Percentiles rank a stretch among this genome's conserved stretches.
phyloP scores from a whole-genome alignment of 2,329 filamentous ascomycete genomes.

The Hymenoscyphus fructigenus region DNA sequence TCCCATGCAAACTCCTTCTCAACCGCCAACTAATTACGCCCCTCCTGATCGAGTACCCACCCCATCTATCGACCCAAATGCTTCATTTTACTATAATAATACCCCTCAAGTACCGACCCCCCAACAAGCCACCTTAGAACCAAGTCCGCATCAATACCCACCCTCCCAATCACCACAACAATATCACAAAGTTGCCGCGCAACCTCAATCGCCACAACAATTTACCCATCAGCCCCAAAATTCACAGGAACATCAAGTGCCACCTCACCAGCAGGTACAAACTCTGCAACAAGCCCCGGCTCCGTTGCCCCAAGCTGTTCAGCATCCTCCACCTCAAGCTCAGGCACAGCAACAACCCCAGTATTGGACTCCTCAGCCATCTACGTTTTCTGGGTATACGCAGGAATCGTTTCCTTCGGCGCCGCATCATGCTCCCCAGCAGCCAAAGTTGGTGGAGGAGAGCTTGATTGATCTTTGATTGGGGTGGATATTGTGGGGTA shows the following conservation, averaged over 20 bases:
- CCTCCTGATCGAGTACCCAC: conserved; percentile 38
- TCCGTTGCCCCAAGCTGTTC: conserved; percentile 30
- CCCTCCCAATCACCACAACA: conserved; percentile 39
- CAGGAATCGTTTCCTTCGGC: conserved; percentile 66
- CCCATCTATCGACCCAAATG: conserved; percentile 50
- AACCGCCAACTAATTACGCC: conserved; percentile 37
- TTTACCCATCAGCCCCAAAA: conserved; percentile 29
- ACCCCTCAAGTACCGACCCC: conserved; percentile 46
- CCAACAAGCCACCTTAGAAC: conserved; percentile 34
- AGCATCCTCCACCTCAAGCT: conserved; percentile 31
- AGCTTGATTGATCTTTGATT: conserved; percentile 73
- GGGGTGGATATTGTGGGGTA: conserved; percentile 61
- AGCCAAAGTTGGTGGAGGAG: conserved; percentile 57
- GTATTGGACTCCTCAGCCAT: conserved; percentile 42
- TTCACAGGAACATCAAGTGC: conserved; percentile 32
- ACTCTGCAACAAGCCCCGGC: conserved; percentile 15
- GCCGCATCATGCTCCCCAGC: conserved; percentile 57
- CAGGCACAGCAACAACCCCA: conserved; percentile 40
- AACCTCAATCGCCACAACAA: conserved; percentile 31
- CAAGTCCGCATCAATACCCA: conserved; percentile 39
- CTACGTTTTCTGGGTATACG: conserved; percentile 50
- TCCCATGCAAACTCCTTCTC: conserved; percentile 29
- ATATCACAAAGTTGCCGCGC: conserved; percentile 26
- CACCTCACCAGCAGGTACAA: conserved; percentile 35
- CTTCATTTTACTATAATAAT: conserved; percentile 58